Base-by-base conservation (phyloP, 805 yeast genomes). In the Ogataea ganodermae region DNA sequence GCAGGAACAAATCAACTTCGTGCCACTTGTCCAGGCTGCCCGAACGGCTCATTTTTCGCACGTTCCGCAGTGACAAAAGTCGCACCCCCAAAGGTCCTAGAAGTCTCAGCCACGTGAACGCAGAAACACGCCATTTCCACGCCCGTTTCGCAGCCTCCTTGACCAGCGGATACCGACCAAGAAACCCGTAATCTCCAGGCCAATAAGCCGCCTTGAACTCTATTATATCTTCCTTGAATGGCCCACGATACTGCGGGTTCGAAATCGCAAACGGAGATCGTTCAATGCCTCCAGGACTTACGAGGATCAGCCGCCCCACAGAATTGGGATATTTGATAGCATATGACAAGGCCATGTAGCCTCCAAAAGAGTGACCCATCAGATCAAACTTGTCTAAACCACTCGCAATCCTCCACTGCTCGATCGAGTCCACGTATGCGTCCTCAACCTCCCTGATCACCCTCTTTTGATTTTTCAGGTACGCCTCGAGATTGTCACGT, bases 201-300 rank as follows among this genome's bases (percentile, higher is more conserved):
- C 71, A 73, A 13, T 74, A 54, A 2, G 73, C 59, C 7, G 81
- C 75, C 38, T 57, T 61, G 12, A 63, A 53, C 4, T 41, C 50
- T 14, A 50, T 38, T 27, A n/a, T 27, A 41, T 22, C 16, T 20
- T 36, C 35, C 37, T 32, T 21, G 31, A 56, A n/a, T 7, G 56
- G 6, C 23, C 46, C 23, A 6, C 30, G 41, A 21, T 57, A 55
- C 7, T 46, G 44, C 6, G 76, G 73, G 48, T 75, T 74, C 1
- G 74, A 75, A 2, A 85, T 66, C 0, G 91, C 82, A 59, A 74
- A 80, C 0, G 85, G 76, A 40, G 79, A 80, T 36, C 88, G 71
- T 56, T 88, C 95, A 16, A 87, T 81, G 0, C 96, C 96, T 0
- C 85, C 86, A 0, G 96, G 96, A 10, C 89, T 82, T 3, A 84